Percentiles rank a stretch among this genome's conserved stretches.
Evolutionary conservation across 225 moss, liverwort and hornwort genomes (phyloP).

Genomic region (Bryoerythrophyllum caledonicum): DNA sequence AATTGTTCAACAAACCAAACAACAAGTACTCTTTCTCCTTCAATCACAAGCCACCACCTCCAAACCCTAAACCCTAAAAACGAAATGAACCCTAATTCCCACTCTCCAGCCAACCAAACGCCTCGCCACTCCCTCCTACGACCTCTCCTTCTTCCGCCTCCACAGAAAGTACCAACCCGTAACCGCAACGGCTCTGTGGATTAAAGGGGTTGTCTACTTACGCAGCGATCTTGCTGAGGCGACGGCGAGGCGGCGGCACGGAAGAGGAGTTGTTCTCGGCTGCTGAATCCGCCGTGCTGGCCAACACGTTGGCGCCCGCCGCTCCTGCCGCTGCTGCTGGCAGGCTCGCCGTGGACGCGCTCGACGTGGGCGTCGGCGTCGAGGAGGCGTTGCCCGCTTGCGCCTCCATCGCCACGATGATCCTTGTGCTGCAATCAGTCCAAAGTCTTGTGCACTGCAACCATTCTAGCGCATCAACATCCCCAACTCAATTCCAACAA

Average conservation of each 20-base stretch:
- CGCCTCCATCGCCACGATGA: conserved; percentile 35
- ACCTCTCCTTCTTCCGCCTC: too few relatives aligned
- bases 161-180: too few relatives aligned
- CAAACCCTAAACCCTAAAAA: not conserved
- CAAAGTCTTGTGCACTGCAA: too few relatives aligned
- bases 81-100: not conserved
- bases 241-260: conserved; percentile 54
- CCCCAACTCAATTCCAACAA: too few relatives aligned
- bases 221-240: conserved; percentile 52
- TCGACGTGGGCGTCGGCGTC: conserved; percentile 34
- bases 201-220: conserved; percentile 11
- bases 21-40: too few relatives aligned
- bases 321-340: conserved; percentile 20
- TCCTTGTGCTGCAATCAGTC: not conserved
- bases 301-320: conserved; percentile 26
- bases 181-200: too few relatives aligned
- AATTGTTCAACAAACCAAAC: too few relatives aligned
- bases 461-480: too few relatives aligned
- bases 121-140: not conserved
- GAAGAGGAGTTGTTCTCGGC: conserved; percentile 27
- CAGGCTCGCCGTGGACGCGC: conserved; percentile 46
- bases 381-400: conserved; percentile 24
- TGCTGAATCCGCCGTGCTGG: conserved; percentile 50
- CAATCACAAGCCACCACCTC: too few relatives aligned
- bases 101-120: not conserved